Evolutionary conservation across 495 filamentous ascomycete species (phyloP), one percentile per base, ranked within the genome.

Genomic region (Penicillium malachiteum): DNA sequence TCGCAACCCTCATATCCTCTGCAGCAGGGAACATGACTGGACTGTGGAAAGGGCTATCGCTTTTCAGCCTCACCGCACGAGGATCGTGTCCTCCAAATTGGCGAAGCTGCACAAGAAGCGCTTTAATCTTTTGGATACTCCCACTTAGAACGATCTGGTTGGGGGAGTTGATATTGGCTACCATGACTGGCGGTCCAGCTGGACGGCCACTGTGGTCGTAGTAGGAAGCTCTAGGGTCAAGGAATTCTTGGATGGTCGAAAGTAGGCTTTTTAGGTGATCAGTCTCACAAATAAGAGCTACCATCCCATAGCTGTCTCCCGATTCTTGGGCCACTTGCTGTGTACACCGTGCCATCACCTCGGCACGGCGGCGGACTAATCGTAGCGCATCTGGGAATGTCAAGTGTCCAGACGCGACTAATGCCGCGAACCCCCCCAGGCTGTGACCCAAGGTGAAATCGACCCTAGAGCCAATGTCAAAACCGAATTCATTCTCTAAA

Each of bases 101-200:
- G 46, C 94, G 80, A 52, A 98, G 77, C 65, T 98, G 91, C 12
- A 91, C 85, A 18, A 96, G 71, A n/a, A 96, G 84, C 33, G 86
- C 85, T 60, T 86, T 87, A 66, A 97, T 96, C 52, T 84, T 78
- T 60, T 88, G 86, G 40, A 97, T 85, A 67, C 85, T 94, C 3
- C 94, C 94, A 59, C 87, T 92, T 34, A 98, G 76, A 51, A 98
- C 94, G 63, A 98, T 95, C 69, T 98, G 94, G 63, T 95, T 96
- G 71, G 90, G 94, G 59, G 84, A 87, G 71, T 98, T 98, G 71
- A 96, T 85, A 63, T 98, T 98, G 31, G 91, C 94, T 56, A 98
- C 91, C 49, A 87, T 78, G 51, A 98, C 91, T 69, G 96, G 88
- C 62, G 94, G 81, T 51, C 93, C 90, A 5, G 89, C 78, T 38